Evolutionary conservation across 495 filamentous ascomycete genomes (phyloP).

Genomic region (Poronia punctata): DNA sequence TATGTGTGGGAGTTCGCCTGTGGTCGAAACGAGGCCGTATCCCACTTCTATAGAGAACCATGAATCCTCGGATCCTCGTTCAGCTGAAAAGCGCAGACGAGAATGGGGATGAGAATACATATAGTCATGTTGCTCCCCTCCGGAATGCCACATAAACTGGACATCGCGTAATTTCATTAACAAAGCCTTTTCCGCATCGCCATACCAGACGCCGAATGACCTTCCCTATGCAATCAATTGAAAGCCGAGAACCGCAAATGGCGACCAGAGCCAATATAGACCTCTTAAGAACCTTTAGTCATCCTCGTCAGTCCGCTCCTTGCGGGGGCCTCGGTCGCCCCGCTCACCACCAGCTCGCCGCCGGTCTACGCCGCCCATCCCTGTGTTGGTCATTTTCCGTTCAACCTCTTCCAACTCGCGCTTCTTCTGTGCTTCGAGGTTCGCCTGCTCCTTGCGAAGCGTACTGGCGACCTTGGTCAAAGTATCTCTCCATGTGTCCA

Average conservation of each 20-base stretch:
- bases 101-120: neutral
- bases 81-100: neutral
- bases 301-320: conserved; percentile 42
- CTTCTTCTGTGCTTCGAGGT: conserved; percentile 51
- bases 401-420: conserved; percentile 53
- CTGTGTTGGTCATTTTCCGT: conserved; percentile 41
- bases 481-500: conserved; percentile 84
- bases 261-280: conserved; percentile 13
- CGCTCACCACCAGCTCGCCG: conserved; percentile 21
- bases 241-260: conserved; percentile 11
- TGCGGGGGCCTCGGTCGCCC: conserved; percentile 21
- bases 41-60: conserved; percentile 5
- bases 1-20: conserved; percentile 1
- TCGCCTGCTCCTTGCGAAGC: conserved; percentile 69
- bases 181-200: conserved; percentile 10
- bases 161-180: conserved; percentile 14
- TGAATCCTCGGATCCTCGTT: conserved; percentile 1
- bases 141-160: neutral
- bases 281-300: too few species aligned
- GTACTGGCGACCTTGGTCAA: conserved; percentile 67
- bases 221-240: conserved; percentile 16
- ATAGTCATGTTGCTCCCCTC: neutral
- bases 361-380: conserved; percentile 20
- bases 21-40: conserved; percentile 2
- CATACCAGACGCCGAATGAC: conserved; percentile 21